phyloP scores from a whole-genome alignment of 768 basidiomycete genomes.

The Auricularia sp. region DNA sequence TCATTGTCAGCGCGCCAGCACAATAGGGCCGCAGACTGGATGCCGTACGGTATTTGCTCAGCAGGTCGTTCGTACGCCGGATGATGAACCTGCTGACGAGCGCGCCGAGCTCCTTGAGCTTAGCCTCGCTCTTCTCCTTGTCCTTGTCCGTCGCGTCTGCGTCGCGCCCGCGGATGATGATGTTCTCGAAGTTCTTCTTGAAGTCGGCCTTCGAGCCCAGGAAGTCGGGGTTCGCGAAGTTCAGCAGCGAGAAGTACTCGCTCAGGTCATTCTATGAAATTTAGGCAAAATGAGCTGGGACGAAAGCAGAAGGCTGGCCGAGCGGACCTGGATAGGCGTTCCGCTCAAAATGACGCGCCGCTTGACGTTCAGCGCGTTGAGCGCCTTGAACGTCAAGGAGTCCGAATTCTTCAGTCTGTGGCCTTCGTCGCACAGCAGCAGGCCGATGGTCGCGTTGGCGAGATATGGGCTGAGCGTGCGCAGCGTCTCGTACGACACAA shows the following conservation, averaged over 20 bases:
- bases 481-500: slow-evolving; percentile 95
- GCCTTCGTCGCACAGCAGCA: slow-evolving; percentile 95
- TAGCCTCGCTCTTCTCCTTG: slow-evolving; percentile 77
- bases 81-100: slow-evolving; percentile 93
- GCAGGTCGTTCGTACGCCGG: slow-evolving; percentile 81
- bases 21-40: background rate
- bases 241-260: slow-evolving; percentile 88
- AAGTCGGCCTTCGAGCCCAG: slow-evolving; percentile 84
- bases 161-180: slow-evolving; percentile 84
- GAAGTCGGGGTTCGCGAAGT: slow-evolving; percentile 87
- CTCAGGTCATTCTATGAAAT: slow-evolving; percentile 73
- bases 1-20: slow-evolving; percentile 8
- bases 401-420: slow-evolving; percentile 98
- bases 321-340: slow-evolving; percentile 73
- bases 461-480: slow-evolving; percentile 70
- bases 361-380: slow-evolving; percentile 74
- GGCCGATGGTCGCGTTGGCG: slow-evolving; percentile 70
- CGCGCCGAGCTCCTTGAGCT: slow-evolving; percentile 80
- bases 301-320: background rate
- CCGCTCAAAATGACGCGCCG: slow-evolving; percentile 90
- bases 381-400: slow-evolving; percentile 75
- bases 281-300: background rate
- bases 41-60: slow-evolving; percentile 85
- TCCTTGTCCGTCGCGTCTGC: slow-evolving; percentile 69
- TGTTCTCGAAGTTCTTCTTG: slow-evolving; percentile 89